phyloP scores from a whole-genome alignment of 148 eudicot genomes.

The Rhododendron molle region DNA sequence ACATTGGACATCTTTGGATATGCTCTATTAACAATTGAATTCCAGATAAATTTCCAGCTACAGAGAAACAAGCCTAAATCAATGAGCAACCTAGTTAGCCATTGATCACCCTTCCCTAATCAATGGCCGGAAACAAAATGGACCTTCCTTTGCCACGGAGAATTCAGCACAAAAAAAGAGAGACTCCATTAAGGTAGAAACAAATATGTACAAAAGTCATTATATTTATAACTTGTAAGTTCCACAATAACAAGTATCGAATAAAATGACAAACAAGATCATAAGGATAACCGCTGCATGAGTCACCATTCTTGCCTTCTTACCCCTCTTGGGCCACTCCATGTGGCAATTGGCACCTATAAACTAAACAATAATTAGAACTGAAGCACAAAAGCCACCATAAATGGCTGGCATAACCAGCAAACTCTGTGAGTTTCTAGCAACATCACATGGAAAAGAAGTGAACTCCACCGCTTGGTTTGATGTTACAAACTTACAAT shows the following conservation, averaged over 20 bases:
- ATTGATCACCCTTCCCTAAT: neutral
- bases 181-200: neutral
- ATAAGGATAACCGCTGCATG: neutral
- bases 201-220: neutral
- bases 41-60: neutral
- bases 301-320: neutral
- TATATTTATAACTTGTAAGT: neutral
- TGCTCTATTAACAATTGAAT: neutral
- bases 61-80: neutral
- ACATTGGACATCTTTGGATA: neutral
- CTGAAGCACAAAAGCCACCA: neutral
- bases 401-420: neutral
- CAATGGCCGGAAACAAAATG: neutral
- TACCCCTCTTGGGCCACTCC: neutral
- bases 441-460: neutral
- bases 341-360: neutral
- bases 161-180: neutral
- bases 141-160: neutral
- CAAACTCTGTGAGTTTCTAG: neutral
- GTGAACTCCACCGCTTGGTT: neutral
- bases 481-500: neutral
- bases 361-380: neutral
- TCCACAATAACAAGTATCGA: neutral
- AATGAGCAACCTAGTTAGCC: neutral
- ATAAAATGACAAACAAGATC: neutral